Conservation (phyloP, 352 stramenopile species). For the Plasmopara halstedii region DNA sequence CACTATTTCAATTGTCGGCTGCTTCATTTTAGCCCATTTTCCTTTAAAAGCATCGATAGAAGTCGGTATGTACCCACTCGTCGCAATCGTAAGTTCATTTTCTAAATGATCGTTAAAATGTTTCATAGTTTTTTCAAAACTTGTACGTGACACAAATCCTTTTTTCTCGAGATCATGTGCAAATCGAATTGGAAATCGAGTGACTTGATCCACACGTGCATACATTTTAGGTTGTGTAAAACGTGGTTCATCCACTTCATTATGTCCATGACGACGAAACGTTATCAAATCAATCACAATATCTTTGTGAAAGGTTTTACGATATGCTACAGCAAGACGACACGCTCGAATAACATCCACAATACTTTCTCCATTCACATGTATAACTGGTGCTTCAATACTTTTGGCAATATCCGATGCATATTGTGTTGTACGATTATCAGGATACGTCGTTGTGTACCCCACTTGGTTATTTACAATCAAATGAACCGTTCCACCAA, state of each 20-base stretch:
- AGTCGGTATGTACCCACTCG: constrained; percentile 47
- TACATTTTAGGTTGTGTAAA: constrained; percentile 89
- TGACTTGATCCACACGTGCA: constrained; percentile 49
- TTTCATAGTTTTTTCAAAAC: constrained; percentile 52
- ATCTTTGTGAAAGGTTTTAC: constrained; percentile 80
- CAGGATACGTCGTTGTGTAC: constrained; percentile 81
- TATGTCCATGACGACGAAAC: constrained; percentile 85
- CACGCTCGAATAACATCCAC: constrained; percentile 65
- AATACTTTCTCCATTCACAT: constrained; percentile 85
- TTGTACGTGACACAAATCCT: constrained; percentile 45
- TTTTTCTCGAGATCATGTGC: constrained; percentile 49
- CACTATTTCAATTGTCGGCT: constrained; percentile 40
- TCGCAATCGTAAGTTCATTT: constrained; percentile 45
- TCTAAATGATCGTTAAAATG: constrained; percentile 60
- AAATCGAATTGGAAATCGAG: constrained; percentile 65
- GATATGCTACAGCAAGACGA: constrained; percentile 71
- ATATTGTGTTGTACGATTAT: constrained; percentile 78
- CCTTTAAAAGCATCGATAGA: constrained; percentile 68
- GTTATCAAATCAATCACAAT: constrained; percentile 81
- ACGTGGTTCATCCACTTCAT: constrained; percentile 83
- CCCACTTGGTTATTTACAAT: constrained; percentile 89
- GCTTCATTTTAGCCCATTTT: constrained; percentile 53
- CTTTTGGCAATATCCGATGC: constrained; percentile 79
- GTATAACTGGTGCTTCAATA: constrained; percentile 75
- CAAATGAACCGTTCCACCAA: constrained; percentile 72